Evolutionary conservation across 148 eudicot genomes (phyloP).

Genomic region (Vaccinium myrtillus): DNA sequence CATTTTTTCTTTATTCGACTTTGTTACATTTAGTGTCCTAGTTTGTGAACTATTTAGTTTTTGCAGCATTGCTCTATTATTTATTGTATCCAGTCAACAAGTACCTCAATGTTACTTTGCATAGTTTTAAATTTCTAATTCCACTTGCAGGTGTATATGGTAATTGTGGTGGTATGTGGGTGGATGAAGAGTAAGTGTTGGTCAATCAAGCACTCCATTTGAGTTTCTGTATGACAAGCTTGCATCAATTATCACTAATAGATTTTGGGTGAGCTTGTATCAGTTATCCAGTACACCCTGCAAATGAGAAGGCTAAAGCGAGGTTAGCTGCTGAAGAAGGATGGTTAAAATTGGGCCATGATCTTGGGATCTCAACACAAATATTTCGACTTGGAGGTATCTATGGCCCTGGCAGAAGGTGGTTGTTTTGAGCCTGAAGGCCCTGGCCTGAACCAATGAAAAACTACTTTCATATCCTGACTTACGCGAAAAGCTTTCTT

Average conservation of each 20-base stretch:
- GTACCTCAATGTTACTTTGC: not conserved
- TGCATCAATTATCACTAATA: slow-evolving; percentile 11
- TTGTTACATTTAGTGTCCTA: no score
- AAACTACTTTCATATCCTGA: not conserved
- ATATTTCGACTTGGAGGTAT: slow-evolving; percentile 89
- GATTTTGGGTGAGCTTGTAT: slow-evolving; percentile 11
- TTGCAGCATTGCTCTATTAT: no score
- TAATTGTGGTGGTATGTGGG: slow-evolving; percentile 80
- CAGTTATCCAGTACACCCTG: slow-evolving; percentile 54
- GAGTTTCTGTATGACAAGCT: slow-evolving; percentile 12
- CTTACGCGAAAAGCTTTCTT: not conserved
- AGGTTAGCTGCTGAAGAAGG: slow-evolving; percentile 78
- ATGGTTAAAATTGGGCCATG: slow-evolving; percentile 71
- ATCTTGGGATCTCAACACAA: slow-evolving; percentile 57
- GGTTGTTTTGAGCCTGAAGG: not conserved
- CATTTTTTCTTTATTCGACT: no score
- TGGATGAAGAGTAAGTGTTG: slow-evolving; percentile 85
- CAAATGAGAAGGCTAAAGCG: slow-evolving; percentile 44
- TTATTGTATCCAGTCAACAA: not conserved
- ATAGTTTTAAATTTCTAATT: not conserved
- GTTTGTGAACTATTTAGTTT: no score
- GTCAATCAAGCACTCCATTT: slow-evolving; percentile 1
- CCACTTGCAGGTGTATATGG: slow-evolving; percentile 78
- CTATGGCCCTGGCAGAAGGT: slow-evolving; percentile 98
- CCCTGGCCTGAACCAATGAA: not conserved